These are phyloP conservation scores for Abelmoschus esculentus DNA, from an alignment of 345 rosid genomes.

Conservation along the genomic window DNA sequence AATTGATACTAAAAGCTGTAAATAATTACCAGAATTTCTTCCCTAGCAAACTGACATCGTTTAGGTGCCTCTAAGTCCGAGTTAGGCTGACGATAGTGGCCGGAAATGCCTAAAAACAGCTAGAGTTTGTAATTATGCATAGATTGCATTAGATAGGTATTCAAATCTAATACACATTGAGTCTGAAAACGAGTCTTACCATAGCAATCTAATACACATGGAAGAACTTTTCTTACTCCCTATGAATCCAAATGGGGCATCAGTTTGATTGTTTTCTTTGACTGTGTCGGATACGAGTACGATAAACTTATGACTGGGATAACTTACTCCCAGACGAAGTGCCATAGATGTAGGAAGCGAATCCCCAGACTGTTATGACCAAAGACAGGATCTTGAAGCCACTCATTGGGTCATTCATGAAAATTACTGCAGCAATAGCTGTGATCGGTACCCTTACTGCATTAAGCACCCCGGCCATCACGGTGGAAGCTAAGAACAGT, in stretches of 20 bases:
- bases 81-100: too few relatives aligned
- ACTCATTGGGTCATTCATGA: slow-evolving; percentile 79
- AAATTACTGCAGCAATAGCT: slow-evolving; percentile 64
- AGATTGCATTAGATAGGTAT: neutral
- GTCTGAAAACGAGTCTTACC: neutral
- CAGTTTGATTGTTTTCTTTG: neutral
- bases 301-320: neutral
- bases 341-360: slow-evolving; percentile 66
- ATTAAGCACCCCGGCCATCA: slow-evolving; percentile 79
- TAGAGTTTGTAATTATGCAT: too few relatives aligned
- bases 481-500: slow-evolving; percentile 66
- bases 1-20: too few relatives aligned
- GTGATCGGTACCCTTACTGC: slow-evolving; percentile 81
- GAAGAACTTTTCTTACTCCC: neutral
- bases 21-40: too few relatives aligned
- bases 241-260: neutral
- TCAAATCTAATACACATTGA: neutral
- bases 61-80: too few relatives aligned
- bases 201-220: neutral
- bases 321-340: slow-evolving; percentile 22
- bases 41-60: too few relatives aligned
- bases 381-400: slow-evolving; percentile 82
- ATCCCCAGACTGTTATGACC: slow-evolving; percentile 79
- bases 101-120: too few relatives aligned
- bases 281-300: neutral